A percentile compares a stretch with the other conserved stretches of the same genome.
Evolutionary conservation across 169 alveolate genomes (phyloP).

Genomic region (Plasmodium fragile): DNA sequence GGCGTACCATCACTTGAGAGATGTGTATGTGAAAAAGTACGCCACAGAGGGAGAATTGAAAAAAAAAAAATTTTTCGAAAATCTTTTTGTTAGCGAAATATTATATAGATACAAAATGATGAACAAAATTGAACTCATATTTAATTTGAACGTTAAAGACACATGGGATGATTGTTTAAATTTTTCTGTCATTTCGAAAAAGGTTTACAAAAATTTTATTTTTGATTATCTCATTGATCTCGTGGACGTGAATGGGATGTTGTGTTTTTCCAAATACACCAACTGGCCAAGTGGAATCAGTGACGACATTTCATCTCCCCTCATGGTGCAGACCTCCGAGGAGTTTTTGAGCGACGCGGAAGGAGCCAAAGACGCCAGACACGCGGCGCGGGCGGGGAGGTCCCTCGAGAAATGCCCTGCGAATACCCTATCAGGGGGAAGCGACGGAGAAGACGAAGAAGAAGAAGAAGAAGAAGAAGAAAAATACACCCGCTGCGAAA

Average conservation of each 20-base stretch:
- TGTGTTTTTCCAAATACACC: background rate
- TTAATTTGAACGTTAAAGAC: conserved; percentile 10
- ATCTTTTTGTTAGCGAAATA: conserved; percentile 50
- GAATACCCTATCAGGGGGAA: background rate
- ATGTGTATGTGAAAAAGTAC: conserved; percentile 24
- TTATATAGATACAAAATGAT: conserved; percentile 66
- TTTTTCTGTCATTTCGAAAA: conserved; percentile 32
- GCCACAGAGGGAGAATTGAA: background rate
- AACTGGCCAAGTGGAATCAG: background rate
- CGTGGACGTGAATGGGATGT: conserved; percentile 37
- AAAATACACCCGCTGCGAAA: background rate
- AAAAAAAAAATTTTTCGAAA: conserved; percentile 23
- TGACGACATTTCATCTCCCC: background rate
- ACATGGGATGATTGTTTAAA: background rate
- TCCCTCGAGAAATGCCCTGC: background rate
- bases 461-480: background rate
- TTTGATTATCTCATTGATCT: conserved; percentile 49
- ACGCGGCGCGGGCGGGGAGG: background rate
- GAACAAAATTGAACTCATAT: conserved; percentile 41
- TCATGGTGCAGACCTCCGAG: background rate
- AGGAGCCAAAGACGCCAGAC: background rate
- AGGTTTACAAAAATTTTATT: background rate
- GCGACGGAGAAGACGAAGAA: background rate
- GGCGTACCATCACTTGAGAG: conserved; percentile 16
- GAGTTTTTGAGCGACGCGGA: background rate